Conservation (phyloP, 164 flowering plant genomes). For the Stephania cephalantha region DNA sequence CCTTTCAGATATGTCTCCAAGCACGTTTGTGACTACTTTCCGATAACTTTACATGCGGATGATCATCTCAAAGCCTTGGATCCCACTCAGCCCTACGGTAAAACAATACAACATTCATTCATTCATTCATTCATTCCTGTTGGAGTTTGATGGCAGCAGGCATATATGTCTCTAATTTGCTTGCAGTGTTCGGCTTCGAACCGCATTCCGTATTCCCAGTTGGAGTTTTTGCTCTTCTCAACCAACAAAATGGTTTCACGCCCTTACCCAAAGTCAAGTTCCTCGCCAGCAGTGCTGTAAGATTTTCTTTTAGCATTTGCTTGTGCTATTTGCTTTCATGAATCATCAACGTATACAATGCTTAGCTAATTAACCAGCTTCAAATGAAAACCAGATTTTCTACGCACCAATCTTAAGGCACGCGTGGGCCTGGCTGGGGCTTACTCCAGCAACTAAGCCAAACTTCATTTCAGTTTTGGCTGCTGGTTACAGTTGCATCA, state of each 20-base stretch:
- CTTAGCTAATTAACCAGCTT: too few species aligned
- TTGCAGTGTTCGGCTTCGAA: slow-evolving; percentile 75
- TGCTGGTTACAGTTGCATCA: slow-evolving; percentile 80
- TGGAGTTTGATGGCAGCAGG: too few species aligned
- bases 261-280: slow-evolving; percentile 76
- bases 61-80: slow-evolving; percentile 54
- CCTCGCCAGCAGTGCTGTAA: slow-evolving; percentile 89
- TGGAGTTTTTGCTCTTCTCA: slow-evolving; percentile 67
- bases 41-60: slow-evolving; percentile 64
- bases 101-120: neutral
- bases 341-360: too few species aligned
- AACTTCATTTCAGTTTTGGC: slow-evolving; percentile 57
- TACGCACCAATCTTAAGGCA: slow-evolving; percentile 88
- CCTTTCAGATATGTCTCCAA: slow-evolving; percentile 53
- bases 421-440: slow-evolving; percentile 93
- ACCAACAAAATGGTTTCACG: slow-evolving; percentile 69
- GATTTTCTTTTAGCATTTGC: slow-evolving; percentile 32
- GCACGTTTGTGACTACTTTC: slow-evolving; percentile 72
- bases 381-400: too few species aligned
- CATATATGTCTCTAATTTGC: too few species aligned
- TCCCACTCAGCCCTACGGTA: slow-evolving; percentile 73
- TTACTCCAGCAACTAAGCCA: slow-evolving; percentile 66
- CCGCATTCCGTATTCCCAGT: slow-evolving; percentile 96
- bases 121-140: too few species aligned
- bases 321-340: too few species aligned